These are phyloP conservation scores for Annona cherimola DNA, from an alignment of 164 flowering plant genomes.

Conservation along the genomic window DNA sequence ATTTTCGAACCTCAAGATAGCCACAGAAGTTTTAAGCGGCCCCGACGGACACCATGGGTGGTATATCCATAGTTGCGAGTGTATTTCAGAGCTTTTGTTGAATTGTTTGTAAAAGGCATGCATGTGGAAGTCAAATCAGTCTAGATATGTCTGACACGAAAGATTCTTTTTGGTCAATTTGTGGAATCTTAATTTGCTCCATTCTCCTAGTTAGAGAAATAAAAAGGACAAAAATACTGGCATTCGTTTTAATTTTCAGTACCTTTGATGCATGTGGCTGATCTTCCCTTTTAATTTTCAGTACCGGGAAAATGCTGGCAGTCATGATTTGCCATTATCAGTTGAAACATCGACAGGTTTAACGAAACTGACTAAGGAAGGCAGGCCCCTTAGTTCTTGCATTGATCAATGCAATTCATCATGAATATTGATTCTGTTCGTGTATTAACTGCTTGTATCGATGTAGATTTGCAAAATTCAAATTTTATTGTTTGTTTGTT, in stretches of 20 bases:
- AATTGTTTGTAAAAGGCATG: neutral
- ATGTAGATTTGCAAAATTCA: too few relatives aligned
- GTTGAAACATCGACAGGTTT: conserved; percentile 61
- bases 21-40: conserved; percentile 83
- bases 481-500: neutral
- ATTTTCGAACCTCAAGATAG: conserved; percentile 78
- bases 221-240: too few relatives aligned
- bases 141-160: neutral
- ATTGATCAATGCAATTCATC: conserved; percentile 1
- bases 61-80: conserved; percentile 36
- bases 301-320: conserved; percentile 97
- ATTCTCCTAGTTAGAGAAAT: neutral
- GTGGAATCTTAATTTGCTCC: neutral
- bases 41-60: conserved; percentile 99
- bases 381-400: conserved; percentile 22
- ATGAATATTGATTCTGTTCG: neutral
- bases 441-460: neutral
- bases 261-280: neutral
- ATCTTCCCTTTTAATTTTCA: conserved; percentile 13
- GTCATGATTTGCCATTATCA: conserved; percentile 83
- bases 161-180: neutral
- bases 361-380: conserved; percentile 69
- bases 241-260: too few relatives aligned
- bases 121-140: neutral
- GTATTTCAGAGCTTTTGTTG: neutral